A percentile compares a stretch with the other conserved stretches of the same genome.
Evolutionary conservation across 495 filamentous ascomycete species (phyloP).

Genomic region (Schizothecium vesticola): DNA sequence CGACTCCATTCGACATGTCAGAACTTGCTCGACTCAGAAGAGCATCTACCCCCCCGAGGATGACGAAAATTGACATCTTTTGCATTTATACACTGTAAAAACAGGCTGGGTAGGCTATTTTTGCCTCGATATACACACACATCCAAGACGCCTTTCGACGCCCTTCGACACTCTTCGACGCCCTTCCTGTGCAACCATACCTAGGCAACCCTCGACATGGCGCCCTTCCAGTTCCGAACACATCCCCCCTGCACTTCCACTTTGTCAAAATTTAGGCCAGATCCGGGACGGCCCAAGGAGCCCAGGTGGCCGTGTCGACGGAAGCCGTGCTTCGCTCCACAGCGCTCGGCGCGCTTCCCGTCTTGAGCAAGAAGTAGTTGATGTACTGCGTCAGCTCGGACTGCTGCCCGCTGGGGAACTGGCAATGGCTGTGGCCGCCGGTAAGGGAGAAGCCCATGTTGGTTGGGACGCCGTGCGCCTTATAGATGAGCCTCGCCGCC

Average conservation of each 20-base stretch:
- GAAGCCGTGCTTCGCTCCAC: constrained; percentile 38
- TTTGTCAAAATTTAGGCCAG: constrained; percentile 23
- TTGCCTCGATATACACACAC: not conserved
- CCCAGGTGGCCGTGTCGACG: constrained; percentile 35
- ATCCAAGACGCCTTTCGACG: not conserved
- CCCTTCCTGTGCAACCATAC: not conserved
- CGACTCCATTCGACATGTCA: not conserved
- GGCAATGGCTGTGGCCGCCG: constrained; percentile 49
- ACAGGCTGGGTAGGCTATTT: not conserved
- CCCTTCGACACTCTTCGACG: not conserved
- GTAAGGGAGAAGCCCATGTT: constrained; percentile 51
- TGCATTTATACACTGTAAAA: not conserved
- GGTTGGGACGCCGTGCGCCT: constrained; percentile 44
- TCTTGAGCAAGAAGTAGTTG: constrained; percentile 39
- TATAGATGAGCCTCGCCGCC: constrained; percentile 46
- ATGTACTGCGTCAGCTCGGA: constrained; percentile 47
- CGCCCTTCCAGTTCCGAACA: not conserved
- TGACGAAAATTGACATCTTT: not conserved
- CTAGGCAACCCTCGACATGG: not conserved
- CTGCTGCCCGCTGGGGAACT: constrained; percentile 37
- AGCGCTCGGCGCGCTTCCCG: constrained; percentile 27
- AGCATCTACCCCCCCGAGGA: not conserved
- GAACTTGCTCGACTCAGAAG: no score
- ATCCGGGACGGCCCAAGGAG: constrained; percentile 36
- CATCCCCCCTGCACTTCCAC: not conserved